phyloP scores from a whole-genome alignment of 495 filamentous ascomycete genomes.

The Penicillium mononematosum region DNA sequence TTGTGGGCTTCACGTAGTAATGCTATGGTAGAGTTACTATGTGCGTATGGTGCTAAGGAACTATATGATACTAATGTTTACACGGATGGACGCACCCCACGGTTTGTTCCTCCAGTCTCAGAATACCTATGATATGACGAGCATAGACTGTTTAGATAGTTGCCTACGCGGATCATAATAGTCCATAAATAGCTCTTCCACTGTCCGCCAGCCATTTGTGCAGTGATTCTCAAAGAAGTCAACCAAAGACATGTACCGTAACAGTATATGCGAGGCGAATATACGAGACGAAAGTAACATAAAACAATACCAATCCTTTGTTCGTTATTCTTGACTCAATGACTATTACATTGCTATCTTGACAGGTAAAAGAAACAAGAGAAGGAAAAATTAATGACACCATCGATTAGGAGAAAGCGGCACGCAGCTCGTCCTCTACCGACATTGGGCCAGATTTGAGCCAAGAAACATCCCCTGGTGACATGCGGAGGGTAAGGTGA shows the following conservation, averaged over 20 bases:
- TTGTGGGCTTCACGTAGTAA: not conserved
- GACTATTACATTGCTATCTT: slow-evolving; percentile 35
- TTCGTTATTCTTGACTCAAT: slow-evolving; percentile 37
- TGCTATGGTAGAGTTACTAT: not conserved
- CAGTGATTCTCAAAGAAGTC: not conserved
- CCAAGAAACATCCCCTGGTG: slow-evolving; percentile 8
- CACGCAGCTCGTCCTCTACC: slow-evolving; percentile 6
- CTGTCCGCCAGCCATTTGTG: too few species aligned
- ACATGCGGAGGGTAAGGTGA: slow-evolving; percentile 1
- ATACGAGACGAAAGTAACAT: not conserved
- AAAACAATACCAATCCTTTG: slow-evolving; percentile 21
- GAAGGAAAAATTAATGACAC: slow-evolving; percentile 18
- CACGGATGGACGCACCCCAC: not conserved
- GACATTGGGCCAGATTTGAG: slow-evolving; percentile 4
- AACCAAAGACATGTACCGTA: not conserved
- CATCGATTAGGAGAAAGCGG: slow-evolving; percentile 10
- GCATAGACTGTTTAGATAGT: not conserved
- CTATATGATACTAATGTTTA: not conserved
- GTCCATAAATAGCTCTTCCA: not conserved
- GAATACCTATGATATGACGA: not conserved
- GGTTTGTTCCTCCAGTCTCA: not conserved
- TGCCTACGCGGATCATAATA: not conserved
- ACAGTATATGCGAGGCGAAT: not conserved
- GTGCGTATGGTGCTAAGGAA: not conserved
- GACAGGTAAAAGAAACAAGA: slow-evolving; percentile 22